Percentiles rank a stretch among this genome's conserved stretches.
These are phyloP conservation scores for Dimocarpus longan DNA, from an alignment of 345 rosid genomes.

Conservation along the genomic window DNA sequence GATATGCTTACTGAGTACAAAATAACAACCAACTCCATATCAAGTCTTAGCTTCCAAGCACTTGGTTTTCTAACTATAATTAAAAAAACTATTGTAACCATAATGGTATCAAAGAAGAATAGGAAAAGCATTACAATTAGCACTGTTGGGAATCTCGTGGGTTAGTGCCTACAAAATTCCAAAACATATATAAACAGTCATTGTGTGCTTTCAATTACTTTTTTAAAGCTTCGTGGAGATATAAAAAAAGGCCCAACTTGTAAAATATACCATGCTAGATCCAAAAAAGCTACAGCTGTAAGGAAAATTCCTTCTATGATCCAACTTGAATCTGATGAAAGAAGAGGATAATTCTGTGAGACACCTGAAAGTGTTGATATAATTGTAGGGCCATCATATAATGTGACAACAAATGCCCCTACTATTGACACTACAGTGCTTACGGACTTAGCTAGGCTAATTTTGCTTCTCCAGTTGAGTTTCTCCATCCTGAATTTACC, in stretches of 20 bases:
- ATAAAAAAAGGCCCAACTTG: constrained; percentile 38
- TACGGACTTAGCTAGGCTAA: constrained; percentile 55
- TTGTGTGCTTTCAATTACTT: too few species aligned
- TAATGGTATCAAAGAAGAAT: constrained; percentile 28
- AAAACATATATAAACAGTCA: too few species aligned
- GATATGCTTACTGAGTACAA: constrained; percentile 27
- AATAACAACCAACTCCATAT: constrained; percentile 31
- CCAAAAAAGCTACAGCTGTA: constrained; percentile 46
- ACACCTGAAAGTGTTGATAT: constrained; percentile 47
- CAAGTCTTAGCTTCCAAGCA: constrained; percentile 46
- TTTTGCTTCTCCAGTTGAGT: constrained; percentile 44
- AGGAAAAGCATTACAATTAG: constrained; percentile 29
- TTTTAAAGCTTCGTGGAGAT: too few species aligned
- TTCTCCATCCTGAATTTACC: constrained; percentile 61
- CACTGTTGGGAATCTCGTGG: constrained; percentile 32
- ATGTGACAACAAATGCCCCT: constrained; percentile 70
- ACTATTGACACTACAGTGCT: constrained; percentile 58
- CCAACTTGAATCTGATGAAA: constrained; percentile 48
- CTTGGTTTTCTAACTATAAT: constrained; percentile 32
- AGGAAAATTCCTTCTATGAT: constrained; percentile 60
- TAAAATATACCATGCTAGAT: constrained; percentile 48
- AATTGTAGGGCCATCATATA: too few species aligned
- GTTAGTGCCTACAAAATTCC: constrained; percentile 27
- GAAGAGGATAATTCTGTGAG: constrained; percentile 33
- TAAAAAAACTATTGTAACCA: constrained; percentile 28